Percentiles rank a stretch among this genome's conserved stretches.
These are phyloP conservation scores for Pseudonitzschia multistriata DNA, from an alignment of 108 stramenopile species.

Conservation along the genomic window DNA sequence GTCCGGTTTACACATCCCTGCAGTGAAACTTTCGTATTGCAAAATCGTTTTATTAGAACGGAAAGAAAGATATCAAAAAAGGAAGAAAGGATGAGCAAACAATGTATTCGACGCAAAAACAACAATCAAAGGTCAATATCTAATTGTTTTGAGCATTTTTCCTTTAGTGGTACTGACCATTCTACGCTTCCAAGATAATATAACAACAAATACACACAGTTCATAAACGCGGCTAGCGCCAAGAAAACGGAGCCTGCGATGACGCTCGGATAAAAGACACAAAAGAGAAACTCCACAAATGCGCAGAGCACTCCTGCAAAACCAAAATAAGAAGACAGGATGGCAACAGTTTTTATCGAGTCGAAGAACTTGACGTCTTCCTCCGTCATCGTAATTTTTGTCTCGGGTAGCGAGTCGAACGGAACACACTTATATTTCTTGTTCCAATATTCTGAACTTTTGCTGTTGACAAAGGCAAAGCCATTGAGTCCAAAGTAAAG, in stretches of 20 bases:
- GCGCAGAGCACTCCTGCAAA: neutral
- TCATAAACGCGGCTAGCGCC: neutral
- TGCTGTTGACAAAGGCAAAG: neutral
- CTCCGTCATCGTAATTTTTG: neutral
- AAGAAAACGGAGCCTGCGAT: neutral
- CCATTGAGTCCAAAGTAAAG: neutral
- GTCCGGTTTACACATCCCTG: neutral
- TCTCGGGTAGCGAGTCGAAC: neutral
- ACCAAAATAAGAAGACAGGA: neutral
- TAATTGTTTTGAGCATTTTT: no score
- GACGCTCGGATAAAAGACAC: conserved; percentile 1
- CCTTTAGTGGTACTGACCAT: neutral
- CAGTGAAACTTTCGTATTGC: neutral
- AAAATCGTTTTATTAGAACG: neutral
- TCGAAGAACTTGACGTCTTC: neutral
- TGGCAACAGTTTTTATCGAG: neutral
- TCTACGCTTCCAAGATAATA: neutral
- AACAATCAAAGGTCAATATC: no score
- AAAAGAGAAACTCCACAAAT: neutral
- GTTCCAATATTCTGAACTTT: neutral
- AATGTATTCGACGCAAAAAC: no score
- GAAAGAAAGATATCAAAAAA: no score
- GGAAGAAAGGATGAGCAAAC: no score
- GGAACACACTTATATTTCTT: neutral
- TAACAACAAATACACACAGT: neutral